phyloP scores from a whole-genome alignment of 2,329 filamentous ascomycete species.

The Pseudopyricularia cyperi region DNA sequence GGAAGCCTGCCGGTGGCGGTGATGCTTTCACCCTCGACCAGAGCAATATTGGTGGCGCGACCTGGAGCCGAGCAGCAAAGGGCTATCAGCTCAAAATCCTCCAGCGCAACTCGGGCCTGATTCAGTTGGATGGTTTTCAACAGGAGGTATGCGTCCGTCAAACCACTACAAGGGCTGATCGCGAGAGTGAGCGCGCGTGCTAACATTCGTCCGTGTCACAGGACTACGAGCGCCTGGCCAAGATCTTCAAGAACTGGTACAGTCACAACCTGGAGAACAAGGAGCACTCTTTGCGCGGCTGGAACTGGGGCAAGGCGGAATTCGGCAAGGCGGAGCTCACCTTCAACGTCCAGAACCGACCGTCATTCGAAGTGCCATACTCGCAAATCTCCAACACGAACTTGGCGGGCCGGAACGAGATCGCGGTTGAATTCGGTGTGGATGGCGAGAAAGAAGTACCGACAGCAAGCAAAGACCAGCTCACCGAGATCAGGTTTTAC shows the following conservation, averaged over 20 bases:
- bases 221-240: constrained; percentile 81
- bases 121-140: constrained; percentile 90
- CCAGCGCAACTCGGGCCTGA: constrained; percentile 69
- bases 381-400: constrained; percentile 97
- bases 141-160: constrained; percentile 44
- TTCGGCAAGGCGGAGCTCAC: constrained; percentile 89
- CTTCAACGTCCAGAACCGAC: constrained; percentile 94
- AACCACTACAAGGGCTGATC: constrained; percentile 11
- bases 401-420: constrained; percentile 91
- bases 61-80: constrained; percentile 89
- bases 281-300: constrained; percentile 88
- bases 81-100: constrained; percentile 91
- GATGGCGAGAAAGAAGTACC: constrained; percentile 68
- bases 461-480: constrained; percentile 76
- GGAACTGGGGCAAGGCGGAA: constrained; percentile 99
- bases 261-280: constrained; percentile 83
- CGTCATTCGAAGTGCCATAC: constrained; percentile 93
- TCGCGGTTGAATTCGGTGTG: constrained; percentile 85
- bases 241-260: constrained; percentile 98
- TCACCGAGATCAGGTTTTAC: constrained; percentile 98
- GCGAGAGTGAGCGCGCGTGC: constrained; percentile 4
- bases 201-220: constrained; percentile 17
- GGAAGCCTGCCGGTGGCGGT: constrained; percentile 79
- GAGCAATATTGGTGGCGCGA: constrained; percentile 70
- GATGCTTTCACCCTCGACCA: constrained; percentile 90